phyloP scores from a whole-genome alignment of 495 filamentous ascomycete species.

The Trichocladium antarcticum region DNA sequence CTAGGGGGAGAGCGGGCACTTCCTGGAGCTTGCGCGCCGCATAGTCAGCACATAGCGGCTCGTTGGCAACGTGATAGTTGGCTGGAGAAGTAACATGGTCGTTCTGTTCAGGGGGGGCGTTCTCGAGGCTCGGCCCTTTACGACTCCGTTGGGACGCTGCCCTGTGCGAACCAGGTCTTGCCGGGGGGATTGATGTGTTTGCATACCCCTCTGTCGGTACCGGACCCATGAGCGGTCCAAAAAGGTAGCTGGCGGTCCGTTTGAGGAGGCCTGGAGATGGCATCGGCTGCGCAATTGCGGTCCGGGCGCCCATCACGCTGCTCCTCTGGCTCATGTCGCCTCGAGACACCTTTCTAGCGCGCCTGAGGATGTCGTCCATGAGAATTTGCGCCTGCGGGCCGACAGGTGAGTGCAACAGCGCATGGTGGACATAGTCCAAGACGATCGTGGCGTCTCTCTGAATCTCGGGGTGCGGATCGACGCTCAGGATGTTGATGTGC shows the following conservation, averaged over 20 bases:
- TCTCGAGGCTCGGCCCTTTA: conserved; percentile 53
- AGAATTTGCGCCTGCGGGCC: conserved; percentile 54
- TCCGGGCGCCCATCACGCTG: conserved; percentile 30
- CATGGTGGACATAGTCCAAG: conserved; percentile 71
- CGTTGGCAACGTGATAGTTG: conserved; percentile 63
- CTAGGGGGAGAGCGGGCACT: conserved; percentile 55
- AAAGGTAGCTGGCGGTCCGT: conserved; percentile 44
- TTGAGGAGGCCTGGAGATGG: conserved; percentile 39
- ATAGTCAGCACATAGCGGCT: conserved; percentile 65
- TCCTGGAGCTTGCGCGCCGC: conserved; percentile 45
- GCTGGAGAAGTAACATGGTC: conserved; percentile 57
- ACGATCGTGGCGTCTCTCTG: conserved; percentile 70
- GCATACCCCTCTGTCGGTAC: conserved; percentile 26
- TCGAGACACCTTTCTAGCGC: conserved; percentile 44
- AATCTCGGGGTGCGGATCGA: conserved; percentile 91
- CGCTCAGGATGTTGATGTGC: conserved; percentile 76
- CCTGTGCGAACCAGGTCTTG: conserved; percentile 36
- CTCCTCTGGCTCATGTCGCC: conserved; percentile 38
- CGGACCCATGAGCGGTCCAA: conserved; percentile 45
- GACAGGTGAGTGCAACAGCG: conserved; percentile 65
- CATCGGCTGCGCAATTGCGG: conserved; percentile 30
- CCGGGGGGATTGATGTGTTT: conserved; percentile 19
- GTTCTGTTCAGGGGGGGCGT: conserved; percentile 61
- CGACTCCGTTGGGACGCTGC: conserved; percentile 27
- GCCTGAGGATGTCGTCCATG: conserved; percentile 58